Evolutionary conservation across 2,329 filamentous ascomycete species (phyloP), one percentile per base, ranked within the genome.

Genomic region (Aulographum hederae): DNA sequence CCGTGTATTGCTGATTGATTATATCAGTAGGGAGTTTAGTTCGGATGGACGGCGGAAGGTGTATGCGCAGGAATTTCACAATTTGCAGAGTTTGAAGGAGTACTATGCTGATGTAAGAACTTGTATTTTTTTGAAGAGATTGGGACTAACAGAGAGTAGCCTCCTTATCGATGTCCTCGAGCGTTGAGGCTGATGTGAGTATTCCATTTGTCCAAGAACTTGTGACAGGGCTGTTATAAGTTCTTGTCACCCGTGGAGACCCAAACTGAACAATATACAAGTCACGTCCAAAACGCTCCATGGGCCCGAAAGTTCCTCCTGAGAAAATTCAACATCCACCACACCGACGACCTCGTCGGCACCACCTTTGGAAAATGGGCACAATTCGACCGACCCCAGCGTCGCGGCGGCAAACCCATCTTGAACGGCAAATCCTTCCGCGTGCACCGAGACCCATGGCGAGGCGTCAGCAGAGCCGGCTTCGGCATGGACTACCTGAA

Each of bases 401-500:
- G 54, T 16, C 46, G 61, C 3, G 60, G 60, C n/a, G 60, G 59
- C 14, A 65, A 60, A 36, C 61, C 62, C 0, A 57, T 66, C n/a
- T 47, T 63, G 6, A 60, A 52, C 35, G 63, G 62, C 10, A 60
- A 60, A 37, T 58, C 61, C 6, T 67, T 63, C 47, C 56, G 57
- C 28, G 51, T 56, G 14, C 55, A 61, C 41, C 52, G 56, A 35
- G 61, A 66, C 46, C 61, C 62, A 28, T 62, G 62, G 62, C 47
- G 62, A 31, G 60, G 58, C 21, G 54, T 66, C 15, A 57, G 51
- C 25, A 53, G 61, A 28, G 57, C 59, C 6, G 56, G 58, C 2
- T 67, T 66, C 41, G 61, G 62, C 2, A 40, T 60, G 37, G 64
- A 67, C 41, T 67, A 66, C 42, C 45, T 67, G 37, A 61, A 61